phyloP scores from a whole-genome alignment of 2,329 filamentous ascomycete species.

The Thyridium curvatum region DNA sequence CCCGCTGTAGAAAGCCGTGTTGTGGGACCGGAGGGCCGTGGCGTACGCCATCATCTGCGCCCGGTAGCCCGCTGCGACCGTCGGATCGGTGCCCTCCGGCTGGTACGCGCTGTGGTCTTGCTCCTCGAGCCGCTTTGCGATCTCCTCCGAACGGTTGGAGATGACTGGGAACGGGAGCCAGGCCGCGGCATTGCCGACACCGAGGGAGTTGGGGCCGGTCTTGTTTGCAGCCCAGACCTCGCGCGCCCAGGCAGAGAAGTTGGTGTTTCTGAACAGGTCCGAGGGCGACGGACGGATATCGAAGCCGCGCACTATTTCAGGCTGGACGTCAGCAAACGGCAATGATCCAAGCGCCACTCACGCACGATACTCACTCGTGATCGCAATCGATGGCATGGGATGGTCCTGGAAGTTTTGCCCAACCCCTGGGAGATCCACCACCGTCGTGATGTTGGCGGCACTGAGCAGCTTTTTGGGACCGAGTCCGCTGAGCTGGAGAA shows the following conservation, averaged over 20 bases:
- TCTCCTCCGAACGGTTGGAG: conserved; percentile 15
- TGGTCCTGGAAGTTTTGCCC: conserved; percentile 45
- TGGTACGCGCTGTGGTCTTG: conserved; percentile 27
- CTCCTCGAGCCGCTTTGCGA: conserved; percentile 16
- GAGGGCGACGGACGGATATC: conserved; percentile 11
- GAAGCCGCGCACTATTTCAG: conserved; percentile 9
- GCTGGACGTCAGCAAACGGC: neutral
- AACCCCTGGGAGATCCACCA: conserved; percentile 37
- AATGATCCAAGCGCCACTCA: too few species aligned
- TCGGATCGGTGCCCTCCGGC: conserved; percentile 21
- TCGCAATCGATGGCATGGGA: conserved; percentile 19
- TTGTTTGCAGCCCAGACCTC: conserved; percentile 16
- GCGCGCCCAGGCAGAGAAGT: conserved; percentile 15
- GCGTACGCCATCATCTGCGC: conserved; percentile 23
- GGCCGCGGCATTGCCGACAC: conserved; percentile 19
- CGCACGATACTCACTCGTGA: conserved; percentile 14
- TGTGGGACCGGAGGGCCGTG: conserved; percentile 17
- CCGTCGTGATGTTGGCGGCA: conserved; percentile 30
- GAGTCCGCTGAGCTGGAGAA: conserved; percentile 29
- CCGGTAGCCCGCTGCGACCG: conserved; percentile 29
- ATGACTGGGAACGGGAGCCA: conserved; percentile 26
- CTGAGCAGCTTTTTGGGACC: conserved; percentile 33
- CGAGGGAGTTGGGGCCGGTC: conserved; percentile 20
- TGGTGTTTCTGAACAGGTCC: conserved; percentile 14
- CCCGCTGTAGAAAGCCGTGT: conserved; percentile 22